Conservation (phyloP, 2,329 filamentous ascomycete genomes). For the Huntiella abstrusa region DNA sequence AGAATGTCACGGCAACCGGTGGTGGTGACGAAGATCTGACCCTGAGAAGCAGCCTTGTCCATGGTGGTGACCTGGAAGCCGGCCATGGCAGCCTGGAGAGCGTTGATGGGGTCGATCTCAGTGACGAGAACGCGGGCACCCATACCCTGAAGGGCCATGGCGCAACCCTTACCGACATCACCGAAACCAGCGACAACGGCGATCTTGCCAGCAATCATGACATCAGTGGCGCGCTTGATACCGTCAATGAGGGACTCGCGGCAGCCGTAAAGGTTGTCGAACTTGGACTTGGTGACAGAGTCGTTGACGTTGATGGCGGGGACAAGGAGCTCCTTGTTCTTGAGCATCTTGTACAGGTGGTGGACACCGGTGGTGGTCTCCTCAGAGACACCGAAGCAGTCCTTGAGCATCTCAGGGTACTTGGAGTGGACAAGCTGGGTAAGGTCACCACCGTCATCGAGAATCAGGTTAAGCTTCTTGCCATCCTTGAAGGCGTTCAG, state of each 20-base stretch:
- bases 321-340: slow-evolving; percentile 72
- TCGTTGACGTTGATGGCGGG: slow-evolving; percentile 99
- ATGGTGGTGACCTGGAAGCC: slow-evolving; percentile 95
- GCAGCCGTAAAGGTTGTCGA: slow-evolving; percentile 99
- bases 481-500: slow-evolving; percentile 89
- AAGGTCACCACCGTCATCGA: slow-evolving; percentile 95
- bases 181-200: slow-evolving; percentile 94
- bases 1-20: slow-evolving; percentile 98
- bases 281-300: slow-evolving; percentile 99
- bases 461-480: slow-evolving; percentile 95
- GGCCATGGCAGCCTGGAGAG: slow-evolving; percentile 93
- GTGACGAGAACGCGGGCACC: slow-evolving; percentile 92
- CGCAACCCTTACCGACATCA: slow-evolving; percentile 98
- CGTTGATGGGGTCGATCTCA: slow-evolving; percentile 98
- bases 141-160: slow-evolving; percentile 89
- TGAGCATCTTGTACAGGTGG: slow-evolving; percentile 97
- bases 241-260: slow-evolving; percentile 95
- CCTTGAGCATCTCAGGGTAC: slow-evolving; percentile 96
- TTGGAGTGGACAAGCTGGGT: slow-evolving; percentile 92
- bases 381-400: slow-evolving; percentile 96
- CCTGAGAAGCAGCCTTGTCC: slow-evolving; percentile 76
- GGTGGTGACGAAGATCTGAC: slow-evolving; percentile 98
- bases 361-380: slow-evolving; percentile 99
- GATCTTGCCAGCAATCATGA: slow-evolving; percentile 99
- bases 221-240: slow-evolving; percentile 99